Evolutionary conservation across 2,329 filamentous ascomycete species (phyloP).

Genomic region (Colletotrichum brevisporum): DNA sequence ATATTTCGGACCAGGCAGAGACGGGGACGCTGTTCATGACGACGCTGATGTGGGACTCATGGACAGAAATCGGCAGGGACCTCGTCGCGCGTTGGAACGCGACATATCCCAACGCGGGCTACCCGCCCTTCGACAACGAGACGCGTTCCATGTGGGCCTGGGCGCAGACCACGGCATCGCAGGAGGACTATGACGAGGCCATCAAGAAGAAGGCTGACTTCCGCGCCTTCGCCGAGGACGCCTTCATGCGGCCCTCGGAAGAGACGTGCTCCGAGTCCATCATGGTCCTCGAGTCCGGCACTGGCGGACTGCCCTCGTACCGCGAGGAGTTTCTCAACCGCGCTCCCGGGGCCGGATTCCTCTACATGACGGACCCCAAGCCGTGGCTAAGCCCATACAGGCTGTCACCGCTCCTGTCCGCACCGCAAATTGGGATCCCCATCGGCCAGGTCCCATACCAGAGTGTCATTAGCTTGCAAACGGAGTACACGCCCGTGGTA

Average conservation of each 20-base stretch:
- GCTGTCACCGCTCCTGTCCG: constrained; percentile 7
- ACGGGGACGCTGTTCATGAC: background rate
- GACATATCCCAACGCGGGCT: constrained; percentile 22
- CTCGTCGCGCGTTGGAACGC: constrained; percentile 17
- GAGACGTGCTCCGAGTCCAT: constrained; percentile 28
- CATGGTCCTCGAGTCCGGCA: constrained; percentile 27
- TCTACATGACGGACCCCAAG: constrained; percentile 22
- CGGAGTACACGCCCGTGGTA: constrained; percentile 16
- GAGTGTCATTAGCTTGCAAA: constrained; percentile 16
- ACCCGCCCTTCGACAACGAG: constrained; percentile 25
- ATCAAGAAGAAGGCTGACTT: background rate
- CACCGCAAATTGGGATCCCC: constrained; percentile 13
- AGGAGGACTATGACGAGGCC: constrained; percentile 7
- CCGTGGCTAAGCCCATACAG: constrained; percentile 13
- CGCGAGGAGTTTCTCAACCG: constrained; percentile 26
- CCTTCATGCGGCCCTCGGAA: background rate
- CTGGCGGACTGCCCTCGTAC: constrained; percentile 24
- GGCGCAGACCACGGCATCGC: background rate
- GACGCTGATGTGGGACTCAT: constrained; percentile 20
- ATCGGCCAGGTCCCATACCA: constrained; percentile 21
- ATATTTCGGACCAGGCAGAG: constrained; percentile 22
- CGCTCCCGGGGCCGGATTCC: constrained; percentile 11
- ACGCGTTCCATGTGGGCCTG: background rate
- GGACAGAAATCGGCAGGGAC: constrained; percentile 16
- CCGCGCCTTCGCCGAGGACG: background rate